Evolutionary conservation across 768 basidiomycete genomes (phyloP).

Genomic region (Lactarius evosmus): DNA sequence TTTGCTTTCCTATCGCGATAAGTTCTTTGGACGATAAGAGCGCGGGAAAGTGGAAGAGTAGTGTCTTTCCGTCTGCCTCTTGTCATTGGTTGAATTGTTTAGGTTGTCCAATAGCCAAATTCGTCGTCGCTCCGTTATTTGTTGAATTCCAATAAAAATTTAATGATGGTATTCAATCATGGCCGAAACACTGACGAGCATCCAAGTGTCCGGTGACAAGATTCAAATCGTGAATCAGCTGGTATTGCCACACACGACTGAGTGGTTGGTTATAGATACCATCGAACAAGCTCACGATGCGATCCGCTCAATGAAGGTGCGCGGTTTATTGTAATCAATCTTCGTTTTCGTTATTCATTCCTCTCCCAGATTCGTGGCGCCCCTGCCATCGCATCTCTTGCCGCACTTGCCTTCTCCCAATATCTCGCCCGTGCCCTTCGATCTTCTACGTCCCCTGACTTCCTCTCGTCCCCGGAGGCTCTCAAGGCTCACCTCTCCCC

Average conservation of each 20-base stretch:
- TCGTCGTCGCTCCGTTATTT: background rate
- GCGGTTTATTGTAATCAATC: slow-evolving; percentile 7
- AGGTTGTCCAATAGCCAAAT: slow-evolving; percentile 13
- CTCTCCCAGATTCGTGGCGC: slow-evolving; percentile 73
- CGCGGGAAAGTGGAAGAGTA: slow-evolving; percentile 23
- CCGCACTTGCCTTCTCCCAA: slow-evolving; percentile 72
- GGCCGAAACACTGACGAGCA: slow-evolving; percentile 37
- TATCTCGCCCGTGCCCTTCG: slow-evolving; percentile 55
- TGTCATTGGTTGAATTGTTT: slow-evolving; percentile 13
- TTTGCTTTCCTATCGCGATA: slow-evolving; percentile 27
- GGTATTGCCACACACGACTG: slow-evolving; percentile 69
- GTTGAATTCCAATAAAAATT: background rate
- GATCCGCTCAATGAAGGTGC: slow-evolving; percentile 93
- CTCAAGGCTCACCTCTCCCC: slow-evolving; percentile 55
- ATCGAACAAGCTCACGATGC: slow-evolving; percentile 87
- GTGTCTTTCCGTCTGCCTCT: slow-evolving; percentile 26
- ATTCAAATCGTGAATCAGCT: slow-evolving; percentile 93
- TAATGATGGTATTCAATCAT: slow-evolving; percentile 10
- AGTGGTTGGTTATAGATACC: slow-evolving; percentile 62
- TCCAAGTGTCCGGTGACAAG: slow-evolving; percentile 44
- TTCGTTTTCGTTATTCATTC: background rate
- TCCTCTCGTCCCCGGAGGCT: slow-evolving; percentile 48
- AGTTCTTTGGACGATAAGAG: slow-evolving; percentile 22
- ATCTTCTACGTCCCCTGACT: slow-evolving; percentile 48
- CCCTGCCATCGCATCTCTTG: slow-evolving; percentile 92